These are phyloP conservation scores for Lolium multiflorum DNA, from an alignment of 176 grass and related monocot genomes.

Conservation along the genomic window DNA sequence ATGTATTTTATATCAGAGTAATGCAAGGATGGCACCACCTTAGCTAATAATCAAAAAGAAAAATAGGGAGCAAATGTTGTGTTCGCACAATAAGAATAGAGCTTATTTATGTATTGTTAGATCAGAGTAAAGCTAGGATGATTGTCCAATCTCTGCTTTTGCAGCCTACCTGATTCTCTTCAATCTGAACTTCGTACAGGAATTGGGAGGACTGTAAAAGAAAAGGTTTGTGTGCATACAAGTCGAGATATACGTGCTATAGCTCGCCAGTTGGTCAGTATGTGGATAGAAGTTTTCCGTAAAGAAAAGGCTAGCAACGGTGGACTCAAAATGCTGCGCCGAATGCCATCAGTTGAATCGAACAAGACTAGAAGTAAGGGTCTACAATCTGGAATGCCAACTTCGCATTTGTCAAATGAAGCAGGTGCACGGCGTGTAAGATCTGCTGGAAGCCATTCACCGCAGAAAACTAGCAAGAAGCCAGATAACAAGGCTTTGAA, in stretches of 20 bases:
- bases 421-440: constrained; percentile 49
- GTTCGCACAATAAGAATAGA: constrained; percentile 14
- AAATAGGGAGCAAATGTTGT: constrained; percentile 24
- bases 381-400: constrained; percentile 55
- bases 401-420: constrained; percentile 48
- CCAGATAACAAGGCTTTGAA: constrained; percentile 62
- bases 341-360: constrained; percentile 57
- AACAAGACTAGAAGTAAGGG: constrained; percentile 64
- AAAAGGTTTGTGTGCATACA: constrained; percentile 98
- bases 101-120: constrained; percentile 27
- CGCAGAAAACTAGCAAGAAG: constrained; percentile 67
- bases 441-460: constrained; percentile 57
- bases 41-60: constrained; percentile 10
- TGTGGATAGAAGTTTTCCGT: constrained; percentile 98
- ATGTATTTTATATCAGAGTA: too few species aligned
- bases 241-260: constrained; percentile 98
- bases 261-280: constrained; percentile 86
- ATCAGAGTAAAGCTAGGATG: constrained; percentile 33
- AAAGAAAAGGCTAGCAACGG: constrained; percentile 92
- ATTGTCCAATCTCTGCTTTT: constrained; percentile 30
- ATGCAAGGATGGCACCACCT: neutral
- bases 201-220: constrained; percentile 91
- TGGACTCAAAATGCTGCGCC: constrained; percentile 68
- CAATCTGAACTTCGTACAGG: constrained; percentile 53
- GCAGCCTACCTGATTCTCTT: constrained; percentile 31